phyloP scores from a whole-genome alignment of 129 eudicot genomes.

The Flaveria ramosissima region DNA sequence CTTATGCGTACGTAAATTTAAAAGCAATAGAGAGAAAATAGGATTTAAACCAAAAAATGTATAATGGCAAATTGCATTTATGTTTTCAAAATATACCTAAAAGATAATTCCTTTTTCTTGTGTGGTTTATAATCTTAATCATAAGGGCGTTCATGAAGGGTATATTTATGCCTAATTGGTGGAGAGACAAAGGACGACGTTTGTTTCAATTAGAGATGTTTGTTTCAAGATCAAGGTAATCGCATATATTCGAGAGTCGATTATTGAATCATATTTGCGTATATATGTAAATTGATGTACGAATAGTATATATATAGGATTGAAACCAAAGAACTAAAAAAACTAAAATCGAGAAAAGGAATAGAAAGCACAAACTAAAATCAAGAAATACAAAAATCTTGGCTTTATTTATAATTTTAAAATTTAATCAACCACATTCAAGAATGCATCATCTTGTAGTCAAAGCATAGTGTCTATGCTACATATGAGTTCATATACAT shows the following conservation, averaged over 20 bases:
- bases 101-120: too few relatives aligned
- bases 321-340: not conserved
- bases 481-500: not conserved
- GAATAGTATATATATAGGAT: not conserved
- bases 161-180: too few relatives aligned
- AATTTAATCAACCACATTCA: constrained; percentile 2
- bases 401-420: not conserved
- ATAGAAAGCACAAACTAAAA: not conserved
- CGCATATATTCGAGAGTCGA: not conserved
- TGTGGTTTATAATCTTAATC: too few relatives aligned
- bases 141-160: not conserved
- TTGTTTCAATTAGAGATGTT: not conserved
- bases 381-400: not conserved
- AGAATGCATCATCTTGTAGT: not conserved
- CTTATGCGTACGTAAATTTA: too few relatives aligned
- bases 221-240: not conserved
- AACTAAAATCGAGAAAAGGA: not conserved
- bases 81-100: too few relatives aligned
- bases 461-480: not conserved
- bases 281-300: not conserved
- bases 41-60: too few relatives aligned
- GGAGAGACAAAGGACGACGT: too few relatives aligned
- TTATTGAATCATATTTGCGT: not conserved
- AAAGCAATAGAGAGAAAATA: too few relatives aligned
- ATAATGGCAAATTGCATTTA: too few relatives aligned